Percentiles rank a stretch among this genome's conserved stretches.
Evolutionary conservation across 306 rosid genomes (phyloP).

Genomic region (Urtica urens): DNA sequence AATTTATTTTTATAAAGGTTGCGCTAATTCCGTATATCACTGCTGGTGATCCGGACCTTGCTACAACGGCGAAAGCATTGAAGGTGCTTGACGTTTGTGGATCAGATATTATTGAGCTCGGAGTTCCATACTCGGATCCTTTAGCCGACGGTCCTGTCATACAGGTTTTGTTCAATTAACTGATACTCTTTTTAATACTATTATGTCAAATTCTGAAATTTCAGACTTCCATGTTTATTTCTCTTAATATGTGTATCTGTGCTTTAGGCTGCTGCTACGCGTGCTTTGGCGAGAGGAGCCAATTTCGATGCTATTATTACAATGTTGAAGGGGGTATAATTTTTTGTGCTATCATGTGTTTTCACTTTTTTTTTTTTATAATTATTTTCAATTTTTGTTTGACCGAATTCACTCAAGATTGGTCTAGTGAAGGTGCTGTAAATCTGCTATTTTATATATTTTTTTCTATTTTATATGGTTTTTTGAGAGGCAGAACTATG

Average conservation of each 20-base stretch:
- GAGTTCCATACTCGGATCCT: conserved; percentile 93
- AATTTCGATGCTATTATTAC: conserved; percentile 48
- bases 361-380: not conserved
- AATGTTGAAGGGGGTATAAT: conserved; percentile 79
- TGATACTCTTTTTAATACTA: not conserved
- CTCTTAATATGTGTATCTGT: conserved; percentile 5
- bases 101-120: conserved; percentile 86
- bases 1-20: conserved; percentile 38
- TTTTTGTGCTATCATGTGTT: not conserved
- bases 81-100: conserved; percentile 79
- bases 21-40: conserved; percentile 86
- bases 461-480: too few species aligned
- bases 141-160: conserved; percentile 98
- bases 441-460: too few species aligned
- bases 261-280: conserved; percentile 85
- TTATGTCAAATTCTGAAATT: not conserved
- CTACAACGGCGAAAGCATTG: conserved; percentile 80
- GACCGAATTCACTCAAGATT: too few species aligned
- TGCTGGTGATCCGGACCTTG: conserved; percentile 92
- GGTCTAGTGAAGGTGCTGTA: conserved; percentile 2
- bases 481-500: not conserved
- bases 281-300: conserved; percentile 76
- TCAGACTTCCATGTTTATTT: conserved; percentile 17
- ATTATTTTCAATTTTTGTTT: too few species aligned
- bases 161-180: conserved; percentile 41